phyloP scores from a whole-genome alignment of 1,139 yeast genomes.

The Meyerozyma smithsonii region DNA sequence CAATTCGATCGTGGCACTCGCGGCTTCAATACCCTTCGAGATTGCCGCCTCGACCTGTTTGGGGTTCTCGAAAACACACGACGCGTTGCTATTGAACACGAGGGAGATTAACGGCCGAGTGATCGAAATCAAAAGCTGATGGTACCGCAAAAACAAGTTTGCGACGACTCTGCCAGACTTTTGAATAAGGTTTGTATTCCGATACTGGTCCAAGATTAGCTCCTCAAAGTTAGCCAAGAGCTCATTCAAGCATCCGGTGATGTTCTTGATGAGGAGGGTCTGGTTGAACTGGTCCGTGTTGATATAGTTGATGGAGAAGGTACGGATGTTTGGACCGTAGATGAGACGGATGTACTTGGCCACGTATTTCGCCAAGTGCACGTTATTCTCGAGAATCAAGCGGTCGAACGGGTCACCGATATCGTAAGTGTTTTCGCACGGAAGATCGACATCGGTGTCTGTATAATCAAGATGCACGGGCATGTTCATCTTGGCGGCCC shows the following conservation, averaged over 20 bases:
- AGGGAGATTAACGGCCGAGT: conserved; percentile 43
- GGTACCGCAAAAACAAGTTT: conserved; percentile 41
- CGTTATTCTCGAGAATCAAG: conserved; percentile 32
- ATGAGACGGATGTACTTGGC: conserved; percentile 30
- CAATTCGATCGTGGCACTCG: conserved; percentile 38
- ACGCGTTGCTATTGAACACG: conserved; percentile 30
- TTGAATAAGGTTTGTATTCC: conserved; percentile 17
- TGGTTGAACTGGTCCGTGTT: conserved; percentile 39
- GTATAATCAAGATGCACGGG: conserved; percentile 45
- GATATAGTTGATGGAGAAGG: conserved; percentile 35
- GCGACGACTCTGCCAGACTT: conserved; percentile 27
- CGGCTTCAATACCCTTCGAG: conserved; percentile 34
- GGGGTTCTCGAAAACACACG: conserved; percentile 22
- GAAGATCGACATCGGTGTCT: conserved; percentile 48
- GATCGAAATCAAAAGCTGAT: conserved; percentile 41
- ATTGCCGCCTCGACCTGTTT: conserved; percentile 30
- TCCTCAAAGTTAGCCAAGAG: conserved; percentile 27
- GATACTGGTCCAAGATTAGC: conserved; percentile 24
- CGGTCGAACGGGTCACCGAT: conserved; percentile 29
- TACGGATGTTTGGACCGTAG: conserved; percentile 35
- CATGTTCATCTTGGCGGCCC: conserved; percentile 45
- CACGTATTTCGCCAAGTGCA: conserved; percentile 35
- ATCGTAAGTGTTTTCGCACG: conserved; percentile 29
- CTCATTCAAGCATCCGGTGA: conserved; percentile 26
- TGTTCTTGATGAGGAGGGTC: conserved; percentile 25